Evolutionary conservation across 306 rosid genomes (phyloP), one percentile per base, ranked within the genome.

Genomic region (Bauhinia variegata): DNA sequence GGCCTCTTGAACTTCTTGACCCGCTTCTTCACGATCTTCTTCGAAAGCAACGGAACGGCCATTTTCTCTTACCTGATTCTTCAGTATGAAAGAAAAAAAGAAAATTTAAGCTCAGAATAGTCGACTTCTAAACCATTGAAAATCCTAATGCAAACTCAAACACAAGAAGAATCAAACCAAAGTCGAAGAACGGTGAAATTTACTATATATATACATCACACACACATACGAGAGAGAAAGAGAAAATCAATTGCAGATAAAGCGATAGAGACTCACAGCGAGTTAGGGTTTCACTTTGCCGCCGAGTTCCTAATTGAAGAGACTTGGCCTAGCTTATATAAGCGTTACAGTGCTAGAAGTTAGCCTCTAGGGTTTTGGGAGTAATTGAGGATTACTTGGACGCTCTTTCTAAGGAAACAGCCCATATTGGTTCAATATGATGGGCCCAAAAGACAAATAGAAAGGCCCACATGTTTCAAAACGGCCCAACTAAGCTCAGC

Each of bases 1-100:
- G 95, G 89, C 49, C 98, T 79, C 68, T 79, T 92, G 70, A 92
- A 92, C 47, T 63, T 54, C 80, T 92, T 92, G 65, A 87, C 88
- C 73, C 96, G 47, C 89, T 92, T 89, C 91, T 89, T 92, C 11
- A 84, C 82, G 54, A 89, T 79, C 75, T 76, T 75, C 85, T 89
- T 89, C 15, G 85, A 49, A 43, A 89, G 75, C 71, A 89, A 65
- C 19, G 96, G 97, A 6, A 88, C 91, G 6, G 90, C 96, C 97
- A 88, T 72, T 39, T 39, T 36, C 4, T 5, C 67, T 70, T 32
- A 9, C 55, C 68, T 14, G 31, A 4, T 8, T 17, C 5, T 67
- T 28, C 14, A 31, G 16, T 42, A 50, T 0, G 0, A 1, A 5
- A 11, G 28, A 34, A 30, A 14, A 14, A 7, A 11, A 0, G 8